Evolutionary conservation across 2,329 filamentous ascomycete genomes (phyloP).

Genomic region (Colletotrichum cereale): DNA sequence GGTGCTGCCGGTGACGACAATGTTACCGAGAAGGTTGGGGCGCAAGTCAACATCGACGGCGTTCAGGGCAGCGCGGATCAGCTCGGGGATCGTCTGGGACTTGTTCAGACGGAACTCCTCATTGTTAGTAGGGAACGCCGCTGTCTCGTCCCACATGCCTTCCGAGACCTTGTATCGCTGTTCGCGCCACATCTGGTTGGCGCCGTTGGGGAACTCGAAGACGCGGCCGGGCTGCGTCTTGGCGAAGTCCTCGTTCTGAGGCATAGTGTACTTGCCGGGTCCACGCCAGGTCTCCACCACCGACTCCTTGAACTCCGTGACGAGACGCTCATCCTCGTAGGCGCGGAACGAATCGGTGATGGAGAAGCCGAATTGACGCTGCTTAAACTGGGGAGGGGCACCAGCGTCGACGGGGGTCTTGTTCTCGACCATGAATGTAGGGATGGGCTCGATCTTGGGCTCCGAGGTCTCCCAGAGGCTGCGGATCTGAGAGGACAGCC

Average conservation of each 20-base stretch:
- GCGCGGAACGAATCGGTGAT: slow-evolving; percentile 79
- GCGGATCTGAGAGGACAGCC: slow-evolving; percentile 89
- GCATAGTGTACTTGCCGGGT: slow-evolving; percentile 73
- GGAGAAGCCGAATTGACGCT: slow-evolving; percentile 75
- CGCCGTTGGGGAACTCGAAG: slow-evolving; percentile 97
- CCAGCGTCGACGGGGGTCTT: slow-evolving; percentile 92
- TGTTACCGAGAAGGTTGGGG: slow-evolving; percentile 84
- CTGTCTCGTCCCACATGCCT: slow-evolving; percentile 89
- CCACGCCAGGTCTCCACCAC: slow-evolving; percentile 95
- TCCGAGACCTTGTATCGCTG: slow-evolving; percentile 90
- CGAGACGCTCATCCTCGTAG: slow-evolving; percentile 90
- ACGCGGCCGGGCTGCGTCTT: slow-evolving; percentile 82
- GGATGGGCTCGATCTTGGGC: slow-evolving; percentile 79
- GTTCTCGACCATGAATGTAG: slow-evolving; percentile 88
- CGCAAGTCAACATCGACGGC: slow-evolving; percentile 91
- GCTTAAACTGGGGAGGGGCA: slow-evolving; percentile 80
- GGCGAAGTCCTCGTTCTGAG: slow-evolving; percentile 82
- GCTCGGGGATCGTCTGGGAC: slow-evolving; percentile 83
- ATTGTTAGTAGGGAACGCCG: slow-evolving; percentile 67
- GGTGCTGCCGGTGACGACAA: slow-evolving; percentile 91
- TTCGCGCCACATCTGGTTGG: slow-evolving; percentile 92
- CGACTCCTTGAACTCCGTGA: slow-evolving; percentile 98
- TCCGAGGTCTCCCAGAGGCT: slow-evolving; percentile 79
- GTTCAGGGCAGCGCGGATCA: slow-evolving; percentile 82
- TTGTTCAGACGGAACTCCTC: slow-evolving; percentile 65